Evolutionary conservation across 208 protist genomes (phyloP).

Genomic region (Lotmaria passim): DNA sequence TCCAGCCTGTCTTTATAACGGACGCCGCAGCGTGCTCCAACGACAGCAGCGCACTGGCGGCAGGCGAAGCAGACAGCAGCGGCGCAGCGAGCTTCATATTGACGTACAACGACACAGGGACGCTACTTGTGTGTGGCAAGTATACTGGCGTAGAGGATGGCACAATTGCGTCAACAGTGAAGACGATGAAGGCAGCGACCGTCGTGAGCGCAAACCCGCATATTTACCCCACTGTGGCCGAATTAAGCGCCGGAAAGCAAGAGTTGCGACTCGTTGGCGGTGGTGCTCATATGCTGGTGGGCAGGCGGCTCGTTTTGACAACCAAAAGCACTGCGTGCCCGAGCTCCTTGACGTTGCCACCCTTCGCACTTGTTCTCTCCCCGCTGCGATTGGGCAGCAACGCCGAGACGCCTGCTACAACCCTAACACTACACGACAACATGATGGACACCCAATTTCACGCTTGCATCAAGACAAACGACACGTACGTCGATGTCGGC

Average conservation of each 20-base stretch:
- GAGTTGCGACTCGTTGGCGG: neutral
- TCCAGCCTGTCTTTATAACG: neutral
- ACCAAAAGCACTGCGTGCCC: neutral
- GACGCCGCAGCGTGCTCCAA: neutral
- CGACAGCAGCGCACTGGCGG: neutral
- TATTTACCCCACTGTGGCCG: neutral
- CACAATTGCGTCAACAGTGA: neutral
- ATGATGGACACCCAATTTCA: conserved; percentile 18
- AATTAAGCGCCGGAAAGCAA: neutral
- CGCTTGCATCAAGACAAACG: conserved; percentile 11
- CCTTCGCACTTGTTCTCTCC: conserved; percentile 1
- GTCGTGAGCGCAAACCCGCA: neutral
- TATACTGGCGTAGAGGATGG: conserved; percentile 9
- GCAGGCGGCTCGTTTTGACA: neutral
- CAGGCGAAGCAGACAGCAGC: neutral
- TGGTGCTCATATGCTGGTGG: neutral
- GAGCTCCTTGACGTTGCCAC: neutral
- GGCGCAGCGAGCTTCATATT: conserved; percentile 8
- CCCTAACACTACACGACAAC: conserved; percentile 19
- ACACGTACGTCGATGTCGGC: conserved; percentile 17
- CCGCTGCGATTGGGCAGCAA: conserved; percentile 1
- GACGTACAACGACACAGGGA: neutral
- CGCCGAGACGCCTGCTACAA: neutral
- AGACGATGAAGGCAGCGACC: conserved; percentile 18
- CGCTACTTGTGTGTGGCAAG: conserved; percentile 16